Evolutionary conservation across 176 grass and related monocot genomes (phyloP).

Genomic region (Triticum turgidum): DNA sequence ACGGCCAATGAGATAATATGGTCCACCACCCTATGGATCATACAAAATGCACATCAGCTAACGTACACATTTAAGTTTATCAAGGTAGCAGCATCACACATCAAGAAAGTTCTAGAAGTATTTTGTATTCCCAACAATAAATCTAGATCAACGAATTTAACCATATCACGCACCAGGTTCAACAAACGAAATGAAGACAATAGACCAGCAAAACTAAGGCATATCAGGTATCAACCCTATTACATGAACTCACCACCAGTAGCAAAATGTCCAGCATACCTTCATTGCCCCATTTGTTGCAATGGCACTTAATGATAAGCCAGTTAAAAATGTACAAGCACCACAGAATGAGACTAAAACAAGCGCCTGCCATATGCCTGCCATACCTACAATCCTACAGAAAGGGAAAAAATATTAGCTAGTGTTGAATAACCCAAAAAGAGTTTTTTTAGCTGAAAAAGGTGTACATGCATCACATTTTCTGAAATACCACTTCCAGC

Average conservation of each 20-base stretch:
- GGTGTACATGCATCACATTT: slow-evolving; percentile 15
- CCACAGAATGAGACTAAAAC: slow-evolving; percentile 91
- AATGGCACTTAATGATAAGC: slow-evolving; percentile 96
- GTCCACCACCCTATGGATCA: slow-evolving; percentile 81
- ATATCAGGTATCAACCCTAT: not conserved
- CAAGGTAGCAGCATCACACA: not conserved
- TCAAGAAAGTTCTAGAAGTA: slow-evolving; percentile 17
- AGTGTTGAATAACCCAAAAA: slow-evolving; percentile 7
- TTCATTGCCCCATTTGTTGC: slow-evolving; percentile 99
- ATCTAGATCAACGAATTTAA: not conserved
- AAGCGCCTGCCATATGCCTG: slow-evolving; percentile 77
- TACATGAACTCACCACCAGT: slow-evolving; percentile 7
- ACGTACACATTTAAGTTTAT: not conserved
- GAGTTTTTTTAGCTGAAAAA: not conserved
- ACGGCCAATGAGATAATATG: slow-evolving; percentile 98
- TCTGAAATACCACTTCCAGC: slow-evolving; percentile 17
- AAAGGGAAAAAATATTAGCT: slow-evolving; percentile 23
- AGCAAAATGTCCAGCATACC: slow-evolving; percentile 42
- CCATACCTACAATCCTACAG: slow-evolving; percentile 99
- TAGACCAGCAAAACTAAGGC: not conserved
- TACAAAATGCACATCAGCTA: slow-evolving; percentile 20
- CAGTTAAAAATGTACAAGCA: slow-evolving; percentile 89
- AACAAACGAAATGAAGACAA: slow-evolving; percentile 1
- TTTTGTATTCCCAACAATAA: slow-evolving; percentile 13
- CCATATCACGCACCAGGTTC: not conserved